phyloP scores from a whole-genome alignment of 352 stramenopile species.

The Phytophthora podocarpi region DNA sequence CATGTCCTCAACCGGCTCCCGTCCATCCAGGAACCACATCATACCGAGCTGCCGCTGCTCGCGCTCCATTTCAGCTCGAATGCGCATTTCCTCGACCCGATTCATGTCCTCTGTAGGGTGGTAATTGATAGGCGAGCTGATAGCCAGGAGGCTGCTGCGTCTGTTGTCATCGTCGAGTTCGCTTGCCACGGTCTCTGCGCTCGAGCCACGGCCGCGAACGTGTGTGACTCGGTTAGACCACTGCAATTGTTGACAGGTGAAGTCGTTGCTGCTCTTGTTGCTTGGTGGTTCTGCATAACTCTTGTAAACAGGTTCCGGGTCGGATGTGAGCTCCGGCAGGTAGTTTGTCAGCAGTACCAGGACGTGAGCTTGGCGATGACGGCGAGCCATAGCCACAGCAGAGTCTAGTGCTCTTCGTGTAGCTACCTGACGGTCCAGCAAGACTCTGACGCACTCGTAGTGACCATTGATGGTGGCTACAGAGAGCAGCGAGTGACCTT shows the following conservation, averaged over 20 bases:
- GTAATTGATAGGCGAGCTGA: slow-evolving; percentile 36
- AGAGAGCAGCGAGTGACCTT: slow-evolving; percentile 65
- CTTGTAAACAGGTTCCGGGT: slow-evolving; percentile 29
- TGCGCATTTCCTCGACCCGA: slow-evolving; percentile 25
- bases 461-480: slow-evolving; percentile 69
- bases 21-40: slow-evolving; percentile 48
- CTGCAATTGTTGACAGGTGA: slow-evolving; percentile 5
- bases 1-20: slow-evolving; percentile 41
- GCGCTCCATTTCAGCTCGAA: slow-evolving; percentile 40
- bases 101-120: slow-evolving; percentile 11
- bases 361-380: slow-evolving; percentile 65
- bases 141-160: slow-evolving; percentile 29
- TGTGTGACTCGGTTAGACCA: slow-evolving; percentile 13
- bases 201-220: slow-evolving; percentile 27
- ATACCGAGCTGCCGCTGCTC: slow-evolving; percentile 37
- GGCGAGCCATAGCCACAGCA: slow-evolving; percentile 54
- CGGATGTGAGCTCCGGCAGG: slow-evolving; percentile 52
- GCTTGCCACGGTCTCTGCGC: slow-evolving; percentile 44
- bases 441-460: slow-evolving; percentile 69
- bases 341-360: slow-evolving; percentile 75
- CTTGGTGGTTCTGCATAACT: neutral
- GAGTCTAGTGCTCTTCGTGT: slow-evolving; percentile 43
- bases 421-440: slow-evolving; percentile 45
- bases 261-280: slow-evolving; percentile 1
- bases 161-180: slow-evolving; percentile 39